These are phyloP conservation scores for Sarcomyxa edulis DNA, from an alignment of 768 basidiomycete species.

Conservation along the genomic window DNA sequence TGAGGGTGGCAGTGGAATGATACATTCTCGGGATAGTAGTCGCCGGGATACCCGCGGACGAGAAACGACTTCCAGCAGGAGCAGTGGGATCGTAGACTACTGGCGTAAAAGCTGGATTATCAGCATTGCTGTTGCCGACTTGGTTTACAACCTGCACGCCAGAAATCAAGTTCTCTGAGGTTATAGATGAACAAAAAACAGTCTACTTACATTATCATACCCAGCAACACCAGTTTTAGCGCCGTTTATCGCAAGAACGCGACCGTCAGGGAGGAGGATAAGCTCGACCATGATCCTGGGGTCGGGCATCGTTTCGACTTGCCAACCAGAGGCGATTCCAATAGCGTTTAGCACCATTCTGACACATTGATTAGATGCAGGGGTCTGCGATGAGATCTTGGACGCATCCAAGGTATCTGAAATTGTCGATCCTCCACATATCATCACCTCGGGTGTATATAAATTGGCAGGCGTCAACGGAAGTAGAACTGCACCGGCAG, in stretches of 20 bases:
- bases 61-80: constrained; percentile 22
- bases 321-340: constrained; percentile 39
- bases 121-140: constrained; percentile 32
- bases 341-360: constrained; percentile 33
- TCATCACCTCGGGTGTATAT: constrained; percentile 39
- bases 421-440: constrained; percentile 39
- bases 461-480: constrained; percentile 29
- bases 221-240: constrained; percentile 37
- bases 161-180: not conserved
- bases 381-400: constrained; percentile 29
- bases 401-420: constrained; percentile 22
- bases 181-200: not conserved
- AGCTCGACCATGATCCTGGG: constrained; percentile 32
- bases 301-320: constrained; percentile 37
- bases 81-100: constrained; percentile 26
- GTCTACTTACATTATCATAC: constrained; percentile 22
- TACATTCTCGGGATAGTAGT: constrained; percentile 26
- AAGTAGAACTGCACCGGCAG: constrained; percentile 31
- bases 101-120: constrained; percentile 26
- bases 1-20: constrained; percentile 26
- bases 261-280: constrained; percentile 33
- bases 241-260: constrained; percentile 37
- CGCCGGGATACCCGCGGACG: constrained; percentile 22
- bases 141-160: constrained; percentile 21
- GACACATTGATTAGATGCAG: constrained; percentile 38